Evolutionary conservation across 2,329 filamentous ascomycete genomes (phyloP).

Genomic region (Clarireedia hainanense): DNA sequence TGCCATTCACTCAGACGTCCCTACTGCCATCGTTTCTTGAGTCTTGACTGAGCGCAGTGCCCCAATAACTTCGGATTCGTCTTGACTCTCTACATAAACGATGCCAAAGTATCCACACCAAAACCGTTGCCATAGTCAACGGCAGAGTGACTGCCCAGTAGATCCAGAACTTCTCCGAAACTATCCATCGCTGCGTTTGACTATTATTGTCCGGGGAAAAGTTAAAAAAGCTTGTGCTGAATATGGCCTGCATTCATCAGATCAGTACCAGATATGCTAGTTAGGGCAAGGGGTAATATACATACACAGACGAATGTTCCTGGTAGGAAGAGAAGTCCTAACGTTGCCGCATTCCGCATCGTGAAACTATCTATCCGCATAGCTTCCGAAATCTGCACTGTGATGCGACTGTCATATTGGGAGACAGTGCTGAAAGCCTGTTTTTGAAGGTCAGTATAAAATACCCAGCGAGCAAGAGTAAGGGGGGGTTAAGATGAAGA

Average conservation of each 20-base stretch:
- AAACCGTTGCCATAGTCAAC: background rate
- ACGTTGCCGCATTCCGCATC: slow-evolving; percentile 15
- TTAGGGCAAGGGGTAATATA: background rate
- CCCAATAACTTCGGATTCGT: background rate
- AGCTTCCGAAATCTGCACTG: background rate
- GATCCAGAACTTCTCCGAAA: slow-evolving; percentile 4
- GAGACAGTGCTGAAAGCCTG: background rate
- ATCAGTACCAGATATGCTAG: background rate
- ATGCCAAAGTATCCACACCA: background rate
- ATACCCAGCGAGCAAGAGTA: background rate
- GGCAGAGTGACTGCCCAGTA: slow-evolving; percentile 2
- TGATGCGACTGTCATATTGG: slow-evolving; percentile 2
- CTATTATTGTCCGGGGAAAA: background rate
- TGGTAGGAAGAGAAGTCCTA: slow-evolving; percentile 16
- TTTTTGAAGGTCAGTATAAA: background rate
- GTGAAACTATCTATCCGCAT: slow-evolving; percentile 10
- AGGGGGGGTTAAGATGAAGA: background rate
- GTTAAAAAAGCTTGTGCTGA: slow-evolving; percentile 4
- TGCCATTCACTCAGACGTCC: too few relatives aligned
- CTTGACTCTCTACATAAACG: background rate
- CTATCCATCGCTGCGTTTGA: background rate
- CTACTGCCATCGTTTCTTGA: background rate
- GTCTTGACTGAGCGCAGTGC: background rate
- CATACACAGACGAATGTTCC: slow-evolving; percentile 15
- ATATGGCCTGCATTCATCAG: background rate